Conservation (phyloP, 2,329 filamentous ascomycete species). For the Pseudocercospora cruenta region DNA sequence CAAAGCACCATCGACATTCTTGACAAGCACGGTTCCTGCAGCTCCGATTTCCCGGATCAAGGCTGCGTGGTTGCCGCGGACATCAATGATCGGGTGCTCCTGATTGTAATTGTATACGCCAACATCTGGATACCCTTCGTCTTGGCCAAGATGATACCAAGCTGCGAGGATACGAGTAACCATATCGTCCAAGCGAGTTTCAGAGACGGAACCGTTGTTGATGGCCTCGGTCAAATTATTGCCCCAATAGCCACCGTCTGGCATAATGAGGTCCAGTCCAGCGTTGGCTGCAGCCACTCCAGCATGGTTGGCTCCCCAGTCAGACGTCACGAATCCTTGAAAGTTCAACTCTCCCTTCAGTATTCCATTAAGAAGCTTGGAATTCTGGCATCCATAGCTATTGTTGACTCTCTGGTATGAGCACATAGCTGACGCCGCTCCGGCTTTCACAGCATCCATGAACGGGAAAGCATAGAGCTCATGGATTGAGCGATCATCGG, state of each 20-base stretch:
- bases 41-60: constrained; percentile 49
- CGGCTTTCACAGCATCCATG: constrained; percentile 55
- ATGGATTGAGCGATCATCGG: constrained; percentile 63
- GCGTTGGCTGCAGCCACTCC: constrained; percentile 63
- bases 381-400: constrained; percentile 64
- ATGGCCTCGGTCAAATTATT: constrained; percentile 56
- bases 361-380: constrained; percentile 67
- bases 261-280: constrained; percentile 70
- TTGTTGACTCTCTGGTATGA: constrained; percentile 67
- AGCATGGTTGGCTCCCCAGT: constrained; percentile 66
- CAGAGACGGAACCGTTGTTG: constrained; percentile 56
- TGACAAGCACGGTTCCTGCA: constrained; percentile 63
- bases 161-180: constrained; percentile 53
- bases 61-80: constrained; percentile 56
- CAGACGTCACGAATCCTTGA: constrained; percentile 67
- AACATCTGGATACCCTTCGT: constrained; percentile 38
- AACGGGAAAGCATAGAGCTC: constrained; percentile 49
- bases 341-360: constrained; percentile 74
- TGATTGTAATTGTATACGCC: constrained; percentile 27
- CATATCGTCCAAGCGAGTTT: constrained; percentile 63
- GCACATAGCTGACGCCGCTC: constrained; percentile 57
- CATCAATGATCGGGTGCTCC: constrained; percentile 58
- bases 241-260: constrained; percentile 41
- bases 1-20: constrained; percentile 63
- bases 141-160: constrained; percentile 63